phyloP scores from a whole-genome alignment of 208 protist genomes.

The Leishmania turanica region DNA sequence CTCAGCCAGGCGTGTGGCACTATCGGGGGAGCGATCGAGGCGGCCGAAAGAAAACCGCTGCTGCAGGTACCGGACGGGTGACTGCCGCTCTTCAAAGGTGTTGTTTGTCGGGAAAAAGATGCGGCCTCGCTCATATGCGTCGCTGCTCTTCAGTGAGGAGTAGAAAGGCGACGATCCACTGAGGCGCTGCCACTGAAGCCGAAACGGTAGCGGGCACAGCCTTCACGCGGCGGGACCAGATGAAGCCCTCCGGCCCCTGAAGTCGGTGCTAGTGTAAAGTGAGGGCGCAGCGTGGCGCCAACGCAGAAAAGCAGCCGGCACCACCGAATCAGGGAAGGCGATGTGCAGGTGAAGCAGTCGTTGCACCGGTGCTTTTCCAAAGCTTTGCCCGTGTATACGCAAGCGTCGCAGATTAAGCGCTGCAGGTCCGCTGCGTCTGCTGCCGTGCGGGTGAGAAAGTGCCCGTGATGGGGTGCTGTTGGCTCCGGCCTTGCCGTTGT shows the following conservation, averaged over 20 bases:
- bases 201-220: background rate
- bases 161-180: background rate
- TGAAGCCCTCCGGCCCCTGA: background rate
- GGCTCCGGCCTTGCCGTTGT: background rate
- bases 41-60: background rate
- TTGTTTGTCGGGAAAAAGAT: background rate
- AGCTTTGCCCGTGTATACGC: background rate
- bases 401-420: background rate
- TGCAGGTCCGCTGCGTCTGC: background rate
- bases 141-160: conserved; percentile 5
- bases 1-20: background rate
- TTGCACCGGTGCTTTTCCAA: background rate
- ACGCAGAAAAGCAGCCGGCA: background rate
- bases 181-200: background rate
- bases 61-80: background rate
- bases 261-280: background rate
- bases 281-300: background rate
- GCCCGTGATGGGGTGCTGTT: background rate
- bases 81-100: background rate
- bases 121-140: background rate
- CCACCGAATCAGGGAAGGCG: background rate
- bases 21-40: background rate
- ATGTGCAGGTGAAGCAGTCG: background rate
- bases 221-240: background rate
- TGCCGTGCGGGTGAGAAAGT: background rate